A percentile compares a stretch with the other conserved stretches of the same genome.
Evolutionary conservation across 2,329 filamentous ascomycete species (phyloP).

Genomic region (Pestalotiopsis sp.): DNA sequence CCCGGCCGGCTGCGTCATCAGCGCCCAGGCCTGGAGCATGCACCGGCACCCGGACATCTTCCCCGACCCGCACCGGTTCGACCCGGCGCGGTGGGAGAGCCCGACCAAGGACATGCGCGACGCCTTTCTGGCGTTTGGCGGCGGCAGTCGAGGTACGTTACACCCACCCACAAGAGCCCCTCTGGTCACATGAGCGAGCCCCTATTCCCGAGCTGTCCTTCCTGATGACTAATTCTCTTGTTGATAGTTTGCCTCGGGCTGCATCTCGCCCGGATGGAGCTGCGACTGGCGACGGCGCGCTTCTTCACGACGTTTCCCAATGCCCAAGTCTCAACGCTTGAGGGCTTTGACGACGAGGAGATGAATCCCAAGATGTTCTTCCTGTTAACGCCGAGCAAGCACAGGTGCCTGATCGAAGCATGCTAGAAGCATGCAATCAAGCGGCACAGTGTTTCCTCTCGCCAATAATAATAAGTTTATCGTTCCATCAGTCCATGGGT

Average conservation of each 20-base stretch:
- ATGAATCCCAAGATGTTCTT: slow-evolving; percentile 32
- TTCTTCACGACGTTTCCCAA: slow-evolving; percentile 46
- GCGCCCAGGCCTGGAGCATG: slow-evolving; percentile 48
- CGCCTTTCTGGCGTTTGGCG: slow-evolving; percentile 54
- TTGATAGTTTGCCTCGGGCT: slow-evolving; percentile 50
- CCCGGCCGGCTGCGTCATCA: slow-evolving; percentile 40
- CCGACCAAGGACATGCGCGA: slow-evolving; percentile 43
- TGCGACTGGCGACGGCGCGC: slow-evolving; percentile 49
- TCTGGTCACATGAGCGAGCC: neutral
- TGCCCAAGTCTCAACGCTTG: slow-evolving; percentile 26
- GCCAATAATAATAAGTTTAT: neutral
- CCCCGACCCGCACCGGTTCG: slow-evolving; percentile 37
- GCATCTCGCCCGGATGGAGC: slow-evolving; percentile 56
- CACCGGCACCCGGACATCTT: slow-evolving; percentile 46
- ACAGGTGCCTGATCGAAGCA: slow-evolving; percentile 31
- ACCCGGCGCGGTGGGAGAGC: slow-evolving; percentile 41
- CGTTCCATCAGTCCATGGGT: neutral
- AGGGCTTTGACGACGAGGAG: slow-evolving; percentile 33
- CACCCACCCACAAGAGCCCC: too few relatives aligned
- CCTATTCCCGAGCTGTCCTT: neutral
- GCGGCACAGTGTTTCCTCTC: neutral
- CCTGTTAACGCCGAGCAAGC: slow-evolving; percentile 28
- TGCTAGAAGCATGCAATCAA: neutral
- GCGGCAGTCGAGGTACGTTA: slow-evolving; percentile 30
- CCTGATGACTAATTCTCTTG: neutral